Evolutionary conservation across 108 stramenopile species (phyloP).

Genomic region (Nitzschia putrida): DNA sequence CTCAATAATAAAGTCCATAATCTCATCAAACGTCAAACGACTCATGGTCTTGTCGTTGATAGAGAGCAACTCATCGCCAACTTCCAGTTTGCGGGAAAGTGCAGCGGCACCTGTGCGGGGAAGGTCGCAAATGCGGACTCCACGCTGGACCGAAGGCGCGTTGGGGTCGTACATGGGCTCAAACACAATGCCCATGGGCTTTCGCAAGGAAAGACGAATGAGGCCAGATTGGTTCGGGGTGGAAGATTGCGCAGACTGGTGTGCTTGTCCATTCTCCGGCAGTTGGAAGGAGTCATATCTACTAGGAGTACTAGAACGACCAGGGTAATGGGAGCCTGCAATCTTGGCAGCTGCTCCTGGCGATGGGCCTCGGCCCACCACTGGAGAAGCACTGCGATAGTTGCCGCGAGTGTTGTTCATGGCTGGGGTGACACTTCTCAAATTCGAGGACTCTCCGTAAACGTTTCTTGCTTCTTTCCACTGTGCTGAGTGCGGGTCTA

Average conservation of each 20-base stretch:
- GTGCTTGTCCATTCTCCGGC: neutral
- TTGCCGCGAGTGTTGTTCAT: constrained; percentile 48
- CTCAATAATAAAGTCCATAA: constrained; percentile 90
- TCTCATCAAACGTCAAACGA: constrained; percentile 83
- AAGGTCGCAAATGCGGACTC: constrained; percentile 84
- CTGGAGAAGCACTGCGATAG: constrained; percentile 29
- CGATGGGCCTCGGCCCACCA: constrained; percentile 3
- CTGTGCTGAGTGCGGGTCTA: constrained; percentile 3
- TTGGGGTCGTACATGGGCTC: constrained; percentile 87
- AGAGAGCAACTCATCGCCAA: constrained; percentile 81
- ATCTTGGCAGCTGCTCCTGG: constrained; percentile 20
- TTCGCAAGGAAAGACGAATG: constrained; percentile 75
- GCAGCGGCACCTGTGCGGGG: constrained; percentile 86
- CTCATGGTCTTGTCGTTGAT: constrained; percentile 89
- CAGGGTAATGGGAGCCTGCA: constrained; percentile 5
- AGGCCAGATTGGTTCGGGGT: constrained; percentile 40
- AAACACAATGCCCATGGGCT: constrained; percentile 91
- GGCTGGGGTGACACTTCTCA: constrained; percentile 45
- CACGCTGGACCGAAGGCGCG: constrained; percentile 55
- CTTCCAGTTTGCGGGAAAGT: constrained; percentile 68
- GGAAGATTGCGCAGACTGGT: neutral
- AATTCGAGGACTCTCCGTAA: constrained; percentile 14
- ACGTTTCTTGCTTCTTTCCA: constrained; percentile 18
- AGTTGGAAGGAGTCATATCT: constrained; percentile 22
- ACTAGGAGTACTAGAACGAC: constrained; percentile 20